Conservation (phyloP, 2,329 filamentous ascomycete genomes). For the Trichoderma afroharzianum region DNA sequence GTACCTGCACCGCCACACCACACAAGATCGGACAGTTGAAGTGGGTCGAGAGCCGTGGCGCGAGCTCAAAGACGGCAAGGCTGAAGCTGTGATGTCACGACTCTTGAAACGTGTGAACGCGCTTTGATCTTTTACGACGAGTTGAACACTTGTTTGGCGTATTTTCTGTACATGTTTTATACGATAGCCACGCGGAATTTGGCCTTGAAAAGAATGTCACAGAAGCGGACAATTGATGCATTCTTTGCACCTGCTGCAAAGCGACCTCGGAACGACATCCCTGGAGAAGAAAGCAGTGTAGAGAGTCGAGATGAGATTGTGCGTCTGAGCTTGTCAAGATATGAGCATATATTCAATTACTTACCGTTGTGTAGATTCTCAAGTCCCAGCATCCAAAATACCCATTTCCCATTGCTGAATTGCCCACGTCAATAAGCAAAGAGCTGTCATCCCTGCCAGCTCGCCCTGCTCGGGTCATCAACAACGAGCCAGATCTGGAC, state of each 20-base stretch:
- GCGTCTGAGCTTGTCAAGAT: background rate
- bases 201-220: constrained; percentile 14
- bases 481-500: constrained; percentile 67
- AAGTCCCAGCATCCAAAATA: constrained; percentile 44
- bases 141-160: background rate
- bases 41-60: constrained; percentile 10
- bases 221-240: constrained; percentile 58
- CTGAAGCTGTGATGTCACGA: constrained; percentile 24
- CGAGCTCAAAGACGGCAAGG: constrained; percentile 8
- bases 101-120: background rate
- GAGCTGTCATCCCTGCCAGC: constrained; percentile 47
- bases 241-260: constrained; percentile 53
- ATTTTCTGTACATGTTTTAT: background rate
- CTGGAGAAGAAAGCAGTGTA: background rate
- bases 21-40: background rate
- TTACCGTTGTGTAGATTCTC: constrained; percentile 19
- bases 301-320: constrained; percentile 9
- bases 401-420: constrained; percentile 47
- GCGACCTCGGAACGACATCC: constrained; percentile 21
- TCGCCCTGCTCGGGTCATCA: constrained; percentile 52
- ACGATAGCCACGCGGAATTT: background rate
- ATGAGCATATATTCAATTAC: background rate
- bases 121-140: background rate
- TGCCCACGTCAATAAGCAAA: constrained; percentile 37
- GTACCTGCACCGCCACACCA: constrained; percentile 26